These are phyloP conservation scores for Kuraishia hungarica DNA, from an alignment of 805 yeast genomes.

Conservation along the genomic window DNA sequence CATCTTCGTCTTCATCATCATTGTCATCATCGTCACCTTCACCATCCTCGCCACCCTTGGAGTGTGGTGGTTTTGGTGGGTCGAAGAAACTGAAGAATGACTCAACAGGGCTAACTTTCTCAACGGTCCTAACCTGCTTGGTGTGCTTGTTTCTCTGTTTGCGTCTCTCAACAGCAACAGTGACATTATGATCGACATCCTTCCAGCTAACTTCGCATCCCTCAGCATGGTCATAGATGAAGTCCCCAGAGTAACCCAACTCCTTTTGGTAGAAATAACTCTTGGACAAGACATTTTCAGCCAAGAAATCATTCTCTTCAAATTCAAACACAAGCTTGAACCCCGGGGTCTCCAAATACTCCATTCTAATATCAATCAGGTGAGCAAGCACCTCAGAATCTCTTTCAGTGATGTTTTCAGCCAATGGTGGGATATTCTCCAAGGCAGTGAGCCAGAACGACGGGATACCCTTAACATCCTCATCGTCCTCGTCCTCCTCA, in stretches of 20 bases:
- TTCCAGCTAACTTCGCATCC: conserved; percentile 84
- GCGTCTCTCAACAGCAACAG: conserved; percentile 83
- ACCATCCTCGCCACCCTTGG: conserved; percentile 29
- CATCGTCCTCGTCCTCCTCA: conserved; percentile 17
- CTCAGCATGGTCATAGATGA: conserved; percentile 94
- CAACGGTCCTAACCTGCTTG: conserved; percentile 92
- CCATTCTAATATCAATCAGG: conserved; percentile 65
- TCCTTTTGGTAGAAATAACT: conserved; percentile 92
- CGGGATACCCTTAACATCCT: conserved; percentile 66
- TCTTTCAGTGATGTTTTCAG: conserved; percentile 81
- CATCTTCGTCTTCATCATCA: conserved; percentile 27
- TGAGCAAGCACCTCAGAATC: conserved; percentile 75
- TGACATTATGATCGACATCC: conserved; percentile 71
- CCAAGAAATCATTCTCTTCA: conserved; percentile 65
- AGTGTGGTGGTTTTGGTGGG: conserved; percentile 73
- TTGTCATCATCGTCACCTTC: conserved; percentile 47
- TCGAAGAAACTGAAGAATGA: conserved; percentile 94
- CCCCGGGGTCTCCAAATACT: conserved; percentile 80
- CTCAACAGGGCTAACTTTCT: conserved; percentile 88
- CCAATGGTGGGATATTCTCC: conserved; percentile 72
- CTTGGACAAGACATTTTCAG: conserved; percentile 66
- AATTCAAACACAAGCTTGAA: conserved; percentile 83
- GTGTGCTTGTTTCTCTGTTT: conserved; percentile 96
- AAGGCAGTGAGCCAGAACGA: conserved; percentile 95
- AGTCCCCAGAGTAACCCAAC: conserved; percentile 91